Evolutionary conservation across 139 green algal genomes (phyloP).

Genomic region (Dunaliella sp.): DNA sequence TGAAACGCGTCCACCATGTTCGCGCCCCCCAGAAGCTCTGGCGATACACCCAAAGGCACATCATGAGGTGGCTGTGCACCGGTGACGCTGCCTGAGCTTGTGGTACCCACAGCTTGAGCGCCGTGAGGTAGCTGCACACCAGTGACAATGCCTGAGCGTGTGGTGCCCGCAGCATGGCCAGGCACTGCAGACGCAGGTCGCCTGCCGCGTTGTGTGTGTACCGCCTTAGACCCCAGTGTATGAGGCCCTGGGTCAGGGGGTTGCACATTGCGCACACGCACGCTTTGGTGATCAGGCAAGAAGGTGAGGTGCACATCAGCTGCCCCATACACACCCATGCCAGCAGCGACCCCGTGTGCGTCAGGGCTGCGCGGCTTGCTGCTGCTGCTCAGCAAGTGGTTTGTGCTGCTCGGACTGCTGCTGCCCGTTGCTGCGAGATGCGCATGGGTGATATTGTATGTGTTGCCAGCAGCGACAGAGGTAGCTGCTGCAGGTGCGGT

Average conservation of each 20-base stretch:
- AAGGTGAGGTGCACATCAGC: not conserved
- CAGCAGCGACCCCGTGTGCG: too few relatives aligned
- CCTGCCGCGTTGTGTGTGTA: not conserved
- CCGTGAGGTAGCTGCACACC: not conserved
- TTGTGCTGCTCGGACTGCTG: not conserved
- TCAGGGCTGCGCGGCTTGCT: not conserved
- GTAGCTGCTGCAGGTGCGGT: not conserved
- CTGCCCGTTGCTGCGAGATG: not conserved
- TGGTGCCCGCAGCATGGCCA: not conserved
- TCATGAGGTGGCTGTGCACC: not conserved
- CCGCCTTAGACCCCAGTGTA: not conserved
- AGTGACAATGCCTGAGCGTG: not conserved
- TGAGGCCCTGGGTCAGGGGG: not conserved
- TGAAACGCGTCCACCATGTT: not conserved
- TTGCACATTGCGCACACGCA: not conserved
- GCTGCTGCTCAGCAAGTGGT: not conserved
- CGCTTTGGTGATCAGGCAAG: not conserved
- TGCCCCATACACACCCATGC: too few relatives aligned
- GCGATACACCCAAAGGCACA: not conserved
- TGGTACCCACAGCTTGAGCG: not conserved
- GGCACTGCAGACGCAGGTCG: too few relatives aligned
- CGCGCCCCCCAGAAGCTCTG: not conserved
- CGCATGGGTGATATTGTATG: not conserved
- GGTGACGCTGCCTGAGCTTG: not conserved
- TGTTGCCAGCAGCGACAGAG: not conserved